These are phyloP conservation scores for Tinospora cordifolia DNA, from an alignment of 164 flowering plant species.

Conservation along the genomic window DNA sequence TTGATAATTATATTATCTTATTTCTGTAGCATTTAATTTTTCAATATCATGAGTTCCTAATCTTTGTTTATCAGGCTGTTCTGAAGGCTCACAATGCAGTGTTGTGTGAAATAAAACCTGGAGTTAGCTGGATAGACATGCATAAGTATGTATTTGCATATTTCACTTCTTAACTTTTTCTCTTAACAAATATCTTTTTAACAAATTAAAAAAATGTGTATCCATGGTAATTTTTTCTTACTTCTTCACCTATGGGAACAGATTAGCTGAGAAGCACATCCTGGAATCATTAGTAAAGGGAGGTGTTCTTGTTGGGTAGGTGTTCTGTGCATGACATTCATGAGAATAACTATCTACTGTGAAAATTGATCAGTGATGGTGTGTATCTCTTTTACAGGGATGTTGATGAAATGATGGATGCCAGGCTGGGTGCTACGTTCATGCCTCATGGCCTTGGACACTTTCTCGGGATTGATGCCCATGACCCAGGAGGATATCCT, in stretches of 20 bases:
- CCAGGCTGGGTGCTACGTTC: constrained; percentile 8
- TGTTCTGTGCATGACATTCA: neutral
- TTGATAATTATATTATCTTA: neutral
- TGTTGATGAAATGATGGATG: constrained; percentile 7
- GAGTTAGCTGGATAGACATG: constrained; percentile 13
- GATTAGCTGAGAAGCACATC: constrained; percentile 7
- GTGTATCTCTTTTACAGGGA: neutral
- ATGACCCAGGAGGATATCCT: constrained; percentile 11
- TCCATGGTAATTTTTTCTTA: neutral
- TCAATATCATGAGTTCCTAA: neutral
- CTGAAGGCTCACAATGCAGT: constrained; percentile 11
- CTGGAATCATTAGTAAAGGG: constrained; percentile 8
- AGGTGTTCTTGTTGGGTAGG: constrained; percentile 12
- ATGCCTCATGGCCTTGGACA: constrained; percentile 12
- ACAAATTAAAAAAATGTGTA: no score
- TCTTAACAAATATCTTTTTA: neutral
- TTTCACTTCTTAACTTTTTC: neutral
- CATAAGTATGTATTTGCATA: constrained; percentile 4
- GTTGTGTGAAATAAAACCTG: constrained; percentile 7
- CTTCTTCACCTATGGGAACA: neutral
- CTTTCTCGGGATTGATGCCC: constrained; percentile 11
- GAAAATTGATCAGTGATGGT: neutral
- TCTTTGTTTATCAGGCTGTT: constrained; percentile 7
- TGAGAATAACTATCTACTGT: neutral
- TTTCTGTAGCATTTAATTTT: neutral